Conservation (phyloP, 176 grass and related monocot genomes). For the Cenchrus americanus region DNA sequence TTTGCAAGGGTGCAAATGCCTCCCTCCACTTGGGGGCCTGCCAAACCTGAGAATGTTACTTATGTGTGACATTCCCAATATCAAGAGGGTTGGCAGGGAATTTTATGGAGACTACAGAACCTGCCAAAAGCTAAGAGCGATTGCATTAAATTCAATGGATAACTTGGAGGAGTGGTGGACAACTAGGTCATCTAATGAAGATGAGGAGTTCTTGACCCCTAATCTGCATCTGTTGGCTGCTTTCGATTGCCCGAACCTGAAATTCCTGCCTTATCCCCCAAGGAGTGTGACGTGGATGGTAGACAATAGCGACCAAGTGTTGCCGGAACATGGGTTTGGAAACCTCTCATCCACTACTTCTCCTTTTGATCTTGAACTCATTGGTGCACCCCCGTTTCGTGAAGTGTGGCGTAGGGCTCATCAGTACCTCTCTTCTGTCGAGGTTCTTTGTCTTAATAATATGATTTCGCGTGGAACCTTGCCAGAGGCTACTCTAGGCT, state of each 20-base stretch:
- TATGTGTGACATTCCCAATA: neutral
- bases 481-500: neutral
- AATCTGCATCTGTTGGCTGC: too few relatives aligned
- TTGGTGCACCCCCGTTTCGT: neutral
- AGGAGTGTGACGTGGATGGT: neutral
- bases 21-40: slow-evolving; percentile 23
- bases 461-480: too few relatives aligned
- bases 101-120: too few relatives aligned
- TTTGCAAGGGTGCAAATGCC: too few relatives aligned
- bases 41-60: neutral
- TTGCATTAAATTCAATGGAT: accelerated
- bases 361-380: neutral
- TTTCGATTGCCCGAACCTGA: too few relatives aligned
- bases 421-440: neutral
- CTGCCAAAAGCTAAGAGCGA: neutral
- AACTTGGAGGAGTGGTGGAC: neutral
- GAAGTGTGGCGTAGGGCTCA: neutral
- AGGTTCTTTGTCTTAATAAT: too few relatives aligned
- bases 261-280: too few relatives aligned
- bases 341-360: neutral
- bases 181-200: too few relatives aligned
- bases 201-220: neutral
- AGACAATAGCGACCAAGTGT: neutral
- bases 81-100: neutral
- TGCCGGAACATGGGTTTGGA: neutral